These are phyloP conservation scores for Agaricales sp. DNA, from an alignment of 1,284 basidiomycete species.

Conservation along the genomic window DNA sequence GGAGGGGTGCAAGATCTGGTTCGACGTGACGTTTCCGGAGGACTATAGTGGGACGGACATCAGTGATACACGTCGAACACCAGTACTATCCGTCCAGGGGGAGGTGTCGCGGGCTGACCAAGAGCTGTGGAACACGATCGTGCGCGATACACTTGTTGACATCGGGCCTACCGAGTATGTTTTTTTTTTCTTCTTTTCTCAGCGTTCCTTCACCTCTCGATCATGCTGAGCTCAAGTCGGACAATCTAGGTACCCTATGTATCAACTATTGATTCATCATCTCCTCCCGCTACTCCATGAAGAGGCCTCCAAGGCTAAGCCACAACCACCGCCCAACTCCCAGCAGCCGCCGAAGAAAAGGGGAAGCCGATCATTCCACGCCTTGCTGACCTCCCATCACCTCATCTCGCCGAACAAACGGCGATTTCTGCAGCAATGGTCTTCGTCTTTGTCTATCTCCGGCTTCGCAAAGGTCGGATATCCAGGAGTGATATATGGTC, in stretches of 20 bases:
- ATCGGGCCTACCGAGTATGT: not conserved
- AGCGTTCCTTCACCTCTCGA: too few species aligned
- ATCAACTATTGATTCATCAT: slow-evolving; percentile 44
- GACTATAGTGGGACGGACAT: not conserved
- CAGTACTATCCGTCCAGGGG: not conserved
- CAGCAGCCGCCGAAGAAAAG: slow-evolving; percentile 1
- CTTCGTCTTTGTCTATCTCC: slow-evolving; percentile 39
- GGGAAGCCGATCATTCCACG: slow-evolving; percentile 31
- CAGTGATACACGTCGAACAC: not conserved
- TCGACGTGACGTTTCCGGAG: not conserved
- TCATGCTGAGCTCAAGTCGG: too few species aligned
- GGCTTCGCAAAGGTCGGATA: slow-evolving; percentile 71
- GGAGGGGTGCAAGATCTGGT: not conserved
- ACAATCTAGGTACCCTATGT: slow-evolving; percentile 49
- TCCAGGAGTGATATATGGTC: slow-evolving; percentile 63
- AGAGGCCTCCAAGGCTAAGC: slow-evolving; percentile 13
- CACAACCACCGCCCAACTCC: slow-evolving; percentile 1
- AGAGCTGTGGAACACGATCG: not conserved
- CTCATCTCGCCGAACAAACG: slow-evolving; percentile 62
- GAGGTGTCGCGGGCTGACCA: not conserved
- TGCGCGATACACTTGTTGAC: not conserved
- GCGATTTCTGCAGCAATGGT: slow-evolving; percentile 50
- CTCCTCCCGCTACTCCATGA: slow-evolving; percentile 48
- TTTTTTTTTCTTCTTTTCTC: not conserved
- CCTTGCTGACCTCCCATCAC: slow-evolving; percentile 65